Percentiles rank a stretch among this genome's conserved stretches.
Evolutionary conservation across 495 filamentous ascomycete species (phyloP).

Genomic region (Ramalina intermedia): DNA sequence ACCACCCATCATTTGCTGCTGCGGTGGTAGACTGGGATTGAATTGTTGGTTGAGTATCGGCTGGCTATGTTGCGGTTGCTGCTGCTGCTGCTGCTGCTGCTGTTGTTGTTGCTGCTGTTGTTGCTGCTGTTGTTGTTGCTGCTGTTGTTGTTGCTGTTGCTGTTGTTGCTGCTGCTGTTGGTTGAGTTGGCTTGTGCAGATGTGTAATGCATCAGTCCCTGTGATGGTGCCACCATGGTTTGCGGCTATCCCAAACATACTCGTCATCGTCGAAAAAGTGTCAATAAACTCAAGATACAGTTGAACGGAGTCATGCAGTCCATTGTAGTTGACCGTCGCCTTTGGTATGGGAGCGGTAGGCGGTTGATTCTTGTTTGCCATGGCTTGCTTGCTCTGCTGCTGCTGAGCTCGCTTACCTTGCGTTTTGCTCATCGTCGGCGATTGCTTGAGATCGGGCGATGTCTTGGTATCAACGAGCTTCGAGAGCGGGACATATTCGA

Average conservation of each 20-base stretch:
- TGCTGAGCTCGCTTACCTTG: slow-evolving; percentile 37
- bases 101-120: slow-evolving; percentile 11
- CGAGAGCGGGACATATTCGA: slow-evolving; percentile 52
- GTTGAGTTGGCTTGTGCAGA: slow-evolving; percentile 15
- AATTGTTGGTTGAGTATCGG: slow-evolving; percentile 14
- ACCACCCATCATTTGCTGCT: neutral
- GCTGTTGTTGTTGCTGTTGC: slow-evolving; percentile 21
- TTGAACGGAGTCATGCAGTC: slow-evolving; percentile 41
- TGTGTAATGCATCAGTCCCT: neutral
- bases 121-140: slow-evolving; percentile 15
- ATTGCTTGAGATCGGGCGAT: slow-evolving; percentile 48
- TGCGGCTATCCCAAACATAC: slow-evolving; percentile 48
- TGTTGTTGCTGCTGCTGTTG: slow-evolving; percentile 13
- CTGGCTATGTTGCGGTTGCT: slow-evolving; percentile 23
- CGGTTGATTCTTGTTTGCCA: slow-evolving; percentile 11
- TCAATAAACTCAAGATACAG: slow-evolving; percentile 63
- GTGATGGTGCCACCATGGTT: slow-evolving; percentile 25
- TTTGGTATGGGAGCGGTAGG: slow-evolving; percentile 42
- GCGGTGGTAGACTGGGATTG: slow-evolving; percentile 8
- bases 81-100: slow-evolving; percentile 18
- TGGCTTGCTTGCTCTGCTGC: slow-evolving; percentile 31
- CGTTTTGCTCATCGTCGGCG: slow-evolving; percentile 53
- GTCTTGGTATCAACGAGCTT: slow-evolving; percentile 24
- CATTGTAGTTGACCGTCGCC: slow-evolving; percentile 48
- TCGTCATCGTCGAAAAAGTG: slow-evolving; percentile 60